A percentile compares a stretch with the other conserved stretches of the same genome.
Evolutionary conservation across 2,329 filamentous ascomycete genomes (phyloP).

Genomic region (Ophiostoma australiae): DNA sequence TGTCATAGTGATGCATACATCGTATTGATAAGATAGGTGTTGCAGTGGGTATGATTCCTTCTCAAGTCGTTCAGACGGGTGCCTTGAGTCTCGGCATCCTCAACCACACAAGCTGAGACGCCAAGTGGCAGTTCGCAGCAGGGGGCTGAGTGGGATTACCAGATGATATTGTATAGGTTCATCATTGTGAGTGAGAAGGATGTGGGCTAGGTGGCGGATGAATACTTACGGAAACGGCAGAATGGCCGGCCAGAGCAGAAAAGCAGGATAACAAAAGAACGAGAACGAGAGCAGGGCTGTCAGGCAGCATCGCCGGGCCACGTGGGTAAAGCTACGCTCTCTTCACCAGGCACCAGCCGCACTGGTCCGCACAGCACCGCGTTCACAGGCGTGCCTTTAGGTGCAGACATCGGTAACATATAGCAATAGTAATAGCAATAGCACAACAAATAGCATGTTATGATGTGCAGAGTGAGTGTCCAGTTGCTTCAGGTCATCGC

Average conservation of each 20-base stretch:
- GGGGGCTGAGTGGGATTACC: conserved; percentile 29
- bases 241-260: neutral
- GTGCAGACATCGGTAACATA: neutral
- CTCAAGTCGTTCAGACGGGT: conserved; percentile 21
- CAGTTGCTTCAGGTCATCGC: conserved; percentile 62
- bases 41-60: neutral
- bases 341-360: neutral
- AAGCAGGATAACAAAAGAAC: neutral
- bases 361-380: neutral
- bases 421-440: neutral
- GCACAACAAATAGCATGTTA: neutral
- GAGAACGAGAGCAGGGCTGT: neutral
- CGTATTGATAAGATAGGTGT: neutral
- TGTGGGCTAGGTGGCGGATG: neutral
- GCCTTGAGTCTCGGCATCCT: conserved; percentile 27
- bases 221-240: conserved; percentile 3
- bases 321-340: neutral
- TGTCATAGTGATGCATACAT: neutral
- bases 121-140: neutral
- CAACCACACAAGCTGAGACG: conserved; percentile 24
- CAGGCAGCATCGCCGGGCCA: neutral
- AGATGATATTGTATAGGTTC: conserved; percentile 26
- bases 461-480: conserved; percentile 40
- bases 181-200: conserved; percentile 18
- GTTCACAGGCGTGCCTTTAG: neutral